phyloP scores from a whole-genome alignment of 2,329 filamentous ascomycete species.

The Hypoxylon sp. region DNA sequence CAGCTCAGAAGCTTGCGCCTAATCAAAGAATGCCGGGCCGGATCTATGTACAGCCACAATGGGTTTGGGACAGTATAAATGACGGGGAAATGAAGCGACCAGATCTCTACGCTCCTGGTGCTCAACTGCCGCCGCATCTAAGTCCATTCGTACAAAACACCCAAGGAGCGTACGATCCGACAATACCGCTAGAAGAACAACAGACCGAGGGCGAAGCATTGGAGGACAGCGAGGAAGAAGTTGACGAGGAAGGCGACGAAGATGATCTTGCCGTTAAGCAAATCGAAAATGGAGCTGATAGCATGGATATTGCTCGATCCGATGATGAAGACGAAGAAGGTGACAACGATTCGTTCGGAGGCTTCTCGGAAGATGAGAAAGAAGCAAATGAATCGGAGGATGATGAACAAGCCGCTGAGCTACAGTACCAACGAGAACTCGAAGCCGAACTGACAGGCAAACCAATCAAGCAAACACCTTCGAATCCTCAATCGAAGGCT shows the following conservation, averaged over 20 bases:
- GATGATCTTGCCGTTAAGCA: conserved; percentile 61
- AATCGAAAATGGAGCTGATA: conserved; percentile 61
- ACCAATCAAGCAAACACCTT: conserved; percentile 65
- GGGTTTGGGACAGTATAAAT: conserved; percentile 98
- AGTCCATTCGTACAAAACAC: conserved; percentile 94
- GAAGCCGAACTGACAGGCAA: conserved; percentile 90
- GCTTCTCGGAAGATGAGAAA: conserved; percentile 67
- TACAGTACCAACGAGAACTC: conserved; percentile 87
- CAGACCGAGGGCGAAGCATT: conserved; percentile 89
- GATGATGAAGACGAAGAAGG: conserved; percentile 64
- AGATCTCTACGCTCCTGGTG: conserved; percentile 90
- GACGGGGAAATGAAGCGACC: conserved; percentile 89
- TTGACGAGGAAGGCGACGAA: conserved; percentile 64
- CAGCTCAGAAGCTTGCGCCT: conserved; percentile 67
- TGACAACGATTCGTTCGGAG: conserved; percentile 61
- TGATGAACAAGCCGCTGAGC: conserved; percentile 72
- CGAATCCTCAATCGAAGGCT: conserved; percentile 70
- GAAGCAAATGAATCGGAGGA: conserved; percentile 62
- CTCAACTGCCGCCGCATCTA: conserved; percentile 90
- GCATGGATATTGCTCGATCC: conserved; percentile 66
- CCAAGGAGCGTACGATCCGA: conserved; percentile 92
- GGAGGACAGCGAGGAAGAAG: conserved; percentile 72
- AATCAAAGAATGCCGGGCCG: conserved; percentile 89
- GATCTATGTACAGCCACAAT: conserved; percentile 95
- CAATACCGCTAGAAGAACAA: conserved; percentile 86